Conservation (phyloP, 139 green algal genomes). For the Klebsormidium nitens region DNA sequence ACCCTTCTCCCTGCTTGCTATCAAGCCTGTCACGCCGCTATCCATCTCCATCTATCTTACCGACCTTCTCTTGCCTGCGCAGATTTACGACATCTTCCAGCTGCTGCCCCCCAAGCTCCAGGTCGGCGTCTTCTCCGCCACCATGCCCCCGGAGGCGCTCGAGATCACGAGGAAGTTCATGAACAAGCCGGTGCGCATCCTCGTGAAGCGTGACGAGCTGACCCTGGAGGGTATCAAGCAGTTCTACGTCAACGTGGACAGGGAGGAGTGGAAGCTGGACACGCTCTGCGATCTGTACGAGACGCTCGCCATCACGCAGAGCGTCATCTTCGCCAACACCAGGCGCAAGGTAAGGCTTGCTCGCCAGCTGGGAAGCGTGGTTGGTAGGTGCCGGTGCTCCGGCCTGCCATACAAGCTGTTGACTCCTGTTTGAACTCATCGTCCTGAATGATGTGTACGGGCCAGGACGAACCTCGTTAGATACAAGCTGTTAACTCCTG, state of each 20-base stretch:
- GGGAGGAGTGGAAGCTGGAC: slow-evolving; percentile 99
- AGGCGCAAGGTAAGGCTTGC: slow-evolving; percentile 98
- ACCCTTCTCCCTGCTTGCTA: not conserved
- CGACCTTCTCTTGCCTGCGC: slow-evolving; percentile 31
- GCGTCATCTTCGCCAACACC: slow-evolving; percentile 99
- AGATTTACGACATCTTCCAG: slow-evolving; percentile 99
- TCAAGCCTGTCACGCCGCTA: not conserved
- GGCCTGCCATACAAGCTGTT: no score
- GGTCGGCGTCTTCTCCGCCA: slow-evolving; percentile 98
- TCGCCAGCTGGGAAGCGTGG: no score
- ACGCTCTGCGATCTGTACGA: slow-evolving; percentile 99
- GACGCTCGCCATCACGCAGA: slow-evolving; percentile 99
- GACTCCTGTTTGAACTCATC: no score
- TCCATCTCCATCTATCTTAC: slow-evolving; percentile 1
- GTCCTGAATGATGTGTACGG: no score
- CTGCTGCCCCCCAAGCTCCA: slow-evolving; percentile 97
- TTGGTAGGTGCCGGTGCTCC: no score
- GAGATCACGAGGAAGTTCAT: slow-evolving; percentile 99
- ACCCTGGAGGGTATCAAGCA: slow-evolving; percentile 99
- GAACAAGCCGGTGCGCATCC: slow-evolving; percentile 99
- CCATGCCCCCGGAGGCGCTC: slow-evolving; percentile 94
- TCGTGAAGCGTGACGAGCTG: slow-evolving; percentile 99
- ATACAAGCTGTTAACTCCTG: no score
- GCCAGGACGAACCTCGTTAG: no score
- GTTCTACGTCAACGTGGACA: slow-evolving; percentile 82